These are phyloP conservation scores for Kitagawia praeruptora DNA, from an alignment of 129 eudicot species.

Conservation along the genomic window DNA sequence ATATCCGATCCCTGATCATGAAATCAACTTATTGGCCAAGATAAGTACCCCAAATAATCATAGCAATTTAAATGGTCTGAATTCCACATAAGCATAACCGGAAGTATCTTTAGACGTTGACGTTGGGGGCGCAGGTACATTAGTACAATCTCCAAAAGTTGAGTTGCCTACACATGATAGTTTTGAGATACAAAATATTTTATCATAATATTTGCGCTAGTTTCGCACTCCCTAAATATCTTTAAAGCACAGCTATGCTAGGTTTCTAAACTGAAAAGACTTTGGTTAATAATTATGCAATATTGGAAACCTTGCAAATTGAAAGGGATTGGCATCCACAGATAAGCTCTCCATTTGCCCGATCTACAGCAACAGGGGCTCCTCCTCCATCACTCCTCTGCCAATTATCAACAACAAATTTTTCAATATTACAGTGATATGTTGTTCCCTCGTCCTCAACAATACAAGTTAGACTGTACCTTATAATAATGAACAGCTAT, in stretches of 20 bases:
- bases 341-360: constrained; percentile 64
- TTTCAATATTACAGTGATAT: background rate
- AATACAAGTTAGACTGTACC: constrained; percentile 32
- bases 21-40: background rate
- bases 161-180: constrained; percentile 42
- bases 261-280: background rate
- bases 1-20: background rate
- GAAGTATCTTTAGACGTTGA: constrained; percentile 12
- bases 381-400: constrained; percentile 99
- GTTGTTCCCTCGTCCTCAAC: background rate
- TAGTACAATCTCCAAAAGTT: constrained; percentile 54
- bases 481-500: constrained; percentile 83
- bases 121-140: constrained; percentile 30
- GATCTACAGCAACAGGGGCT: constrained; percentile 82
- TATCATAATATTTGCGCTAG: background rate
- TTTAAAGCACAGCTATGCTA: background rate
- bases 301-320: constrained; percentile 54
- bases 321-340: constrained; percentile 65
- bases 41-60: background rate
- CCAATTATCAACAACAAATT: constrained; percentile 2
- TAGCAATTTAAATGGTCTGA: background rate
- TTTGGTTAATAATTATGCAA: background rate
- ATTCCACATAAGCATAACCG: background rate
- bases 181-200: background rate
- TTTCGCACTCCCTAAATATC: background rate